Conservation (phyloP, 371 early-diverging fungal genomes). For the Mortierella sp. region DNA sequence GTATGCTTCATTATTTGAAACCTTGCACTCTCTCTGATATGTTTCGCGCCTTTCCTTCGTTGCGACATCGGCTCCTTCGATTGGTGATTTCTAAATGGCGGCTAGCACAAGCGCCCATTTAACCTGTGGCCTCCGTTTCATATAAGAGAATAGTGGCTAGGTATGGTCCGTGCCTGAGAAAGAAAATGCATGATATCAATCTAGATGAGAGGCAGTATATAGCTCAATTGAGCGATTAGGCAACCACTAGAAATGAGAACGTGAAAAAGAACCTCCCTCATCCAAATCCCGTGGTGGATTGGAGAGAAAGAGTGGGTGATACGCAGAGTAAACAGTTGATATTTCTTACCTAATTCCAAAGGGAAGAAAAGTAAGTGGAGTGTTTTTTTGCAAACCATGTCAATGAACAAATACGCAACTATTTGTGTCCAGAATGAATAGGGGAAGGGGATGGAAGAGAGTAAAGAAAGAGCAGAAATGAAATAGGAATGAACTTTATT, state of each 20-base stretch:
- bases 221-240: not conserved
- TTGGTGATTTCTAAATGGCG: not conserved
- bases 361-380: not conserved
- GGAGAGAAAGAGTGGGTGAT: too few relatives aligned
- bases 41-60: too few relatives aligned
- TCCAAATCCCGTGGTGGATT: too few relatives aligned
- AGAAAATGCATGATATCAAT: not conserved
- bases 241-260: not conserved
- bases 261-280: too few relatives aligned
- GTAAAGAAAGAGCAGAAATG: not conserved
- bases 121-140: not conserved
- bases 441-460: not conserved
- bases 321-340: too few relatives aligned
- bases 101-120: not conserved
- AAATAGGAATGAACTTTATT: not conserved
- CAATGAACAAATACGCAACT: not conserved
- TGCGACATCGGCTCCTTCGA: too few relatives aligned
- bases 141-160: not conserved
- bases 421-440: not conserved
- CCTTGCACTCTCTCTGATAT: too few relatives aligned
- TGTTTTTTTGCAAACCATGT: too few relatives aligned
- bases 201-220: too few relatives aligned
- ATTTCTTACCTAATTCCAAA: not conserved
- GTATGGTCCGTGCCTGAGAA: not conserved
- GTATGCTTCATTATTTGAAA: too few relatives aligned